Evolutionary conservation across 2,329 filamentous ascomycete genomes (phyloP), one percentile per base, ranked within the genome.

Genomic region (Colletotrichum incanum): DNA sequence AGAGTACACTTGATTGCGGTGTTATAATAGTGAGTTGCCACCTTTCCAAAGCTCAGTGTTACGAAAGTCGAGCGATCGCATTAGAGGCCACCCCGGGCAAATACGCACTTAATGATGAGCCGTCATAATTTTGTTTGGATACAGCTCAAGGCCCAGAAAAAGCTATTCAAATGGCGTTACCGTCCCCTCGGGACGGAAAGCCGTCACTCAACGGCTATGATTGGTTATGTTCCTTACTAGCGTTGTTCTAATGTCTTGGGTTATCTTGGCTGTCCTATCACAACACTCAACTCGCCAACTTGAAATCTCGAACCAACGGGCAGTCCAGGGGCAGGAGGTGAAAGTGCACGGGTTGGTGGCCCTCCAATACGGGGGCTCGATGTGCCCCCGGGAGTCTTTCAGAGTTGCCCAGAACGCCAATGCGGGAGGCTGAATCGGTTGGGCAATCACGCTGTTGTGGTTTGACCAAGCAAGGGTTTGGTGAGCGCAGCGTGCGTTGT

Each of bases 171-270:
- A 39, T 34, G n/a, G 18, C 45, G 43, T 23, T 28, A 45, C 67
- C 67, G 47, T 47, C 18, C 41, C 3, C 11, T 54, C 62, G 62
- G 62, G 45, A 66, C 54, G n/a, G 16, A 37, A 31, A 52, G 8
- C 23, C 60, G 16, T 34, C 28, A 12, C n/a, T 41, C 5, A 34
- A 18, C 3, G 11, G 2, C 5, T 45, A n/a, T 37, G 16, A 66
- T 70, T 66, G 67, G 62, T 16, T 31, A 16, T 54, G 16, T 3
- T 16, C 37, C 1, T 20, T 18, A 2, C 5, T 60, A 11, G 45
- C 55, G 23, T 37, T 23, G 7, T 50, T 6, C 11, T 12, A 23
- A 45, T 1, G 61, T 59, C 62, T 66, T 66, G 54, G 54, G 23
- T 3, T 54, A 20, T 7, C 37, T 60, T 60, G 67, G 45, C 54